A percentile compares a stretch with the other conserved stretches of the same genome.
phyloP scores from a whole-genome alignment of 208 protist genomes.

The Angomonas deanei region DNA sequence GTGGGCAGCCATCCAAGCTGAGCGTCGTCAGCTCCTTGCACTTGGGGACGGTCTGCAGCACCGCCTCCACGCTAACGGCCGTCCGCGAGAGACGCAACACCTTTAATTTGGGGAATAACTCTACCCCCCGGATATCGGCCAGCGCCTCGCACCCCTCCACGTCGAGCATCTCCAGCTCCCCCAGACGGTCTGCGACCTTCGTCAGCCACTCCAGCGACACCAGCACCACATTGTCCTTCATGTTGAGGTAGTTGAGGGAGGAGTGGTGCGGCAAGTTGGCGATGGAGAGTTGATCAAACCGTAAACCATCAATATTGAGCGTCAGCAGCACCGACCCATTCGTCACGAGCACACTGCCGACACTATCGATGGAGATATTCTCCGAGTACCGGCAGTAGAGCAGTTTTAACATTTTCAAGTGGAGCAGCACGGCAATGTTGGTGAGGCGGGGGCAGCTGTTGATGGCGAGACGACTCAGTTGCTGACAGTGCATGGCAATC shows the following conservation, averaged over 20 bases:
- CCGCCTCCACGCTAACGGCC: slow-evolving; percentile 21
- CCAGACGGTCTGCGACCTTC: slow-evolving; percentile 9
- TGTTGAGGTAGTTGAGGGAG: slow-evolving; percentile 61
- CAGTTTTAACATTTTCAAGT: slow-evolving; percentile 58
- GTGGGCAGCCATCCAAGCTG: slow-evolving; percentile 38
- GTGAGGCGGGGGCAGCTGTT: slow-evolving; percentile 63
- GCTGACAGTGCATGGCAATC: slow-evolving; percentile 39
- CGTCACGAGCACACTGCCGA: slow-evolving; percentile 26
- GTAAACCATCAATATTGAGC: slow-evolving; percentile 64
- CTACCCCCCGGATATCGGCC: slow-evolving; percentile 20
- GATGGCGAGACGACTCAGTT: slow-evolving; percentile 67
- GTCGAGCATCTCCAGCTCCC: slow-evolving; percentile 57
- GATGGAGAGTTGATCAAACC: slow-evolving; percentile 35
- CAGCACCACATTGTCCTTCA: slow-evolving; percentile 57
- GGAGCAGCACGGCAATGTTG: slow-evolving; percentile 28
- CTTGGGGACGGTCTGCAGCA: slow-evolving; percentile 15
- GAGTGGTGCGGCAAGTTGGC: slow-evolving; percentile 15
- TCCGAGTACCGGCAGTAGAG: slow-evolving; percentile 74
- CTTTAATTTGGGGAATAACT: slow-evolving; percentile 32
- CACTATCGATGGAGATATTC: slow-evolving; percentile 45
- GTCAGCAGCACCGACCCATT: slow-evolving; percentile 56
- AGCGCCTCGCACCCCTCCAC: slow-evolving; percentile 47
- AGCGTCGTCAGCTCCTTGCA: slow-evolving; percentile 25
- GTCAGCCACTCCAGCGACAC: slow-evolving; percentile 35
- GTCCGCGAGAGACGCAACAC: slow-evolving; percentile 41